Base-by-base conservation (phyloP, 176 grass and related monocot genomes). In the Cocos nucifera region DNA sequence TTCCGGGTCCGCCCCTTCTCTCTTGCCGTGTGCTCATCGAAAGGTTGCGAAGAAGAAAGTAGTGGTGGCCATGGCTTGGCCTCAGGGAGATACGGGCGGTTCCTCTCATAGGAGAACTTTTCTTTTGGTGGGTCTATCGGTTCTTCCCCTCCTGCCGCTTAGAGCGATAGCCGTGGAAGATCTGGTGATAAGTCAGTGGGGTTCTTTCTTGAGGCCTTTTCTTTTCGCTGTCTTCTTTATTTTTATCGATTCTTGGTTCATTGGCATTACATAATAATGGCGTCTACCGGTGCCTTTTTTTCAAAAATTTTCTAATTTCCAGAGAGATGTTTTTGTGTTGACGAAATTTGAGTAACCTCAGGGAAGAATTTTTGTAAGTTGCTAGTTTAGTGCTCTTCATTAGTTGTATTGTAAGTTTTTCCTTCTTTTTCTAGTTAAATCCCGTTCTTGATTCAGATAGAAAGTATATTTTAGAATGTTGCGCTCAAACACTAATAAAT, bases 121-220 rank as follows among this genome's bases (percentile, higher is more conserved):
- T 17, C 79, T 99, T 50, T 74, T 99, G 14, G 80, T 85, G 16
- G 79, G 94, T 30, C 53, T 88, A 56, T 81, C 82, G 14, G 84
- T 79, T 62, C 66, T 93, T n/a, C 94, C 94, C 67, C 71, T 99
- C 69, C 58, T 89, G 63, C 67, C 72, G 26, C 73, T 82, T 21
- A 50, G 77, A 62, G 73, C 78, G 59, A 75, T 78, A 30, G 67
- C 53, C 1, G 83, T 53, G 21, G 2, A 17, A 28, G 20, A 55
- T 15, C 12, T 72, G 7, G 22, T 23, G 14, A 70, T 20, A 39
- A 55, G 74, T 79, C 53, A 56, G 22, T 74, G 57, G 51, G 24
- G 22, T 19, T 7, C 51, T 26, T 73, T 39, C 49, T 29, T 55
- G 1, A 6, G 50, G 9, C 22, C 6, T 67, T n/a, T 35, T 20